A percentile compares a stretch with the other conserved stretches of the same genome.
Conservation (phyloP, 768 basidiomycete genomes). For the Pleurotus salmoneostramineus region DNA sequence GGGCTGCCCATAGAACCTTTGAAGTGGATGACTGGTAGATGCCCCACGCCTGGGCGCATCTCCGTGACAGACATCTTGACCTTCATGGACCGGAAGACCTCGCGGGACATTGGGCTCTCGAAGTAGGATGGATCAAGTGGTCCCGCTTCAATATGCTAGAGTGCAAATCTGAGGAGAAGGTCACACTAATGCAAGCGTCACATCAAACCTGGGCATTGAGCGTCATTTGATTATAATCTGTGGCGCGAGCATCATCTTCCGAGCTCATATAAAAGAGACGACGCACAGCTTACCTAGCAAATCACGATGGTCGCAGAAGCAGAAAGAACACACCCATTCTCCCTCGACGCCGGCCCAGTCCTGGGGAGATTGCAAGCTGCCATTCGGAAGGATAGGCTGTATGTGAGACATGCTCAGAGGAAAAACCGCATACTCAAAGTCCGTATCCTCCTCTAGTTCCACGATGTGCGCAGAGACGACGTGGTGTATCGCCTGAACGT, state of each 20-base stretch:
- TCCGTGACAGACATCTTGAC: conserved; percentile 41
- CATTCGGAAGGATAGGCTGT: conserved; percentile 43
- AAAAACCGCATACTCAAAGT: conserved; percentile 30
- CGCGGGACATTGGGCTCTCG: conserved; percentile 43
- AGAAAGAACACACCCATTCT: conserved; percentile 59
- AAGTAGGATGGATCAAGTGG: conserved; percentile 44
- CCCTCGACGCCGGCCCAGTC: conserved; percentile 65
- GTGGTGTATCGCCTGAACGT: conserved; percentile 53
- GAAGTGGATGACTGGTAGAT: conserved; percentile 51
- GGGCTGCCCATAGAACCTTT: conserved; percentile 45
- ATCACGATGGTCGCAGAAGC: conserved; percentile 66
- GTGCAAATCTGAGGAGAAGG: not conserved
- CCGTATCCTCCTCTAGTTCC: conserved; percentile 29
- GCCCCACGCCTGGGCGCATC: conserved; percentile 37
- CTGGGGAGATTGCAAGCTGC: conserved; percentile 25
- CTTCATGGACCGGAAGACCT: conserved; percentile 46
- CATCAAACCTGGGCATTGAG: not conserved
- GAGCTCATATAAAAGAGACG: conserved; percentile 9
- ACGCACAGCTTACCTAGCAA: conserved; percentile 44
- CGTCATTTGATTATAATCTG: conserved; percentile 44
- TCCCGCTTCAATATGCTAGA: conserved; percentile 23
- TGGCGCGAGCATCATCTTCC: not conserved
- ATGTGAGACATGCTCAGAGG: conserved; percentile 52
- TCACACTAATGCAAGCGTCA: not conserved
- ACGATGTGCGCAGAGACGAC: conserved; percentile 51